These are phyloP conservation scores for Fomes fomentarius DNA, from an alignment of 1,284 basidiomycete genomes.

Conservation along the genomic window DNA sequence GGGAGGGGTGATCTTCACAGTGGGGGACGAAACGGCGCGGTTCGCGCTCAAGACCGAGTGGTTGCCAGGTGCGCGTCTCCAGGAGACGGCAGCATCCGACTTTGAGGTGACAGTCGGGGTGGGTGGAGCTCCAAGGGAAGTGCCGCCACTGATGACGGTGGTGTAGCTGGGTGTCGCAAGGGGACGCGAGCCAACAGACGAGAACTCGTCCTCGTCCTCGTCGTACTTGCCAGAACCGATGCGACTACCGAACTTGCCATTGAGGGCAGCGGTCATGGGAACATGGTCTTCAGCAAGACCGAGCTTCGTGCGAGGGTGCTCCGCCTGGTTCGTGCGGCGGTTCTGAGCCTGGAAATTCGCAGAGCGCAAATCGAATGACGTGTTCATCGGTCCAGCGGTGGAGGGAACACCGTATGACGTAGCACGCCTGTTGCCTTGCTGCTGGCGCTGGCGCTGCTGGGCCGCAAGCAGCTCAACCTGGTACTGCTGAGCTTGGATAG, in stretches of 20 bases:
- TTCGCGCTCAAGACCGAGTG: conserved; percentile 71
- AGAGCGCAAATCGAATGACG: conserved; percentile 63
- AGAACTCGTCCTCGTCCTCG: conserved; percentile 43
- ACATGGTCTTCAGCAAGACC: conserved; percentile 59
- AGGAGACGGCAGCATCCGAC: conserved; percentile 74
- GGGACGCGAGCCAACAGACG: conserved; percentile 32
- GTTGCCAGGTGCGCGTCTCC: conserved; percentile 72
- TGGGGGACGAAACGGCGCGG: conserved; percentile 63
- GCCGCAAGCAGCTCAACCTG: conserved; percentile 54
- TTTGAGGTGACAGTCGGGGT: conserved; percentile 57
- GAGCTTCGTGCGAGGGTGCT: conserved; percentile 62
- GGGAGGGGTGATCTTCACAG: conserved; percentile 72
- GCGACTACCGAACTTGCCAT: conserved; percentile 75
- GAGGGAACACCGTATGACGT: conserved; percentile 61
- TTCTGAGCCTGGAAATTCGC: conserved; percentile 53
- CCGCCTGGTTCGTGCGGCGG: conserved; percentile 68
- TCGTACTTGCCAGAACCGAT: conserved; percentile 45
- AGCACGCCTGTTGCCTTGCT: conserved; percentile 43
- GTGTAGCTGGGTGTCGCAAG: conserved; percentile 64
- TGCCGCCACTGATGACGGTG: conserved; percentile 73
- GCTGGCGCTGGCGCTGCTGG: conserved; percentile 37
- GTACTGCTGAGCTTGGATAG: conserved; percentile 62
- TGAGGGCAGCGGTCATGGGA: conserved; percentile 79
- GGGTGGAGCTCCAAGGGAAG: conserved; percentile 58
- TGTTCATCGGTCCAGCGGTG: conserved; percentile 66